These are phyloP conservation scores for Nannochloropsis salina DNA, from an alignment of 108 stramenopile genomes.

Conservation along the genomic window DNA sequence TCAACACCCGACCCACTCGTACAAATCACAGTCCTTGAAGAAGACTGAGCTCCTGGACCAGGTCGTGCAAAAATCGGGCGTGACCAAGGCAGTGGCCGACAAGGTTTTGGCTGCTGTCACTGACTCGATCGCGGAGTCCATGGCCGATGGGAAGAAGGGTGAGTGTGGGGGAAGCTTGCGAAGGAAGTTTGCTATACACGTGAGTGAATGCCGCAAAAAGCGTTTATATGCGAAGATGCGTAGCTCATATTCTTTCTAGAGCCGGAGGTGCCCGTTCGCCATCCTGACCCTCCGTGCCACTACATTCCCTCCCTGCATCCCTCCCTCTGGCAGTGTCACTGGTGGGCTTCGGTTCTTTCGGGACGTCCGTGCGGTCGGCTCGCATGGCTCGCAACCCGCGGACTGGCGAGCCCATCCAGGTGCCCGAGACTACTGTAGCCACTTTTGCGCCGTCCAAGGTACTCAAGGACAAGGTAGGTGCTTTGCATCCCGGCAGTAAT, in stretches of 20 bases:
- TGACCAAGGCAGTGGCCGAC: conserved; percentile 70
- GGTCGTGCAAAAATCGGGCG: conserved; percentile 65
- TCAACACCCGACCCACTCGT: not conserved
- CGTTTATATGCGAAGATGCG: too few species aligned
- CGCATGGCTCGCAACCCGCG: conserved; percentile 80
- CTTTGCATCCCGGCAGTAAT: too few species aligned
- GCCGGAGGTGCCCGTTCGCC: too few species aligned
- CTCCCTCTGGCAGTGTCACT: conserved; percentile 48
- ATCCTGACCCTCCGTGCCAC: too few species aligned
- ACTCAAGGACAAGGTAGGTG: conserved; percentile 66
- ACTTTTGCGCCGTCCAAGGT: conserved; percentile 72
- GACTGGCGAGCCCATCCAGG: conserved; percentile 77
- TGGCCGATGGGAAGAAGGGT: conserved; percentile 61
- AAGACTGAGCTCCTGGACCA: conserved; percentile 69
- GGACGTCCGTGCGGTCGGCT: conserved; percentile 63
- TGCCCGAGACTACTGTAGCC: conserved; percentile 64
- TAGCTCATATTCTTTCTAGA: too few species aligned
- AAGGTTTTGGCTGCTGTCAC: conserved; percentile 63
- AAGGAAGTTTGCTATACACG: too few species aligned
- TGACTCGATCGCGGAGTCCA: conserved; percentile 63
- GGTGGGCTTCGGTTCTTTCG: conserved; percentile 81
- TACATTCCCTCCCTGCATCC: too few species aligned
- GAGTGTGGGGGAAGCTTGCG: not conserved
- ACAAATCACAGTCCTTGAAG: conserved; percentile 48
- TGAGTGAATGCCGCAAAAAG: too few species aligned